A percentile compares a stretch with the other conserved stretches of the same genome.
Conservation (phyloP, 495 filamentous ascomycete genomes). For the Entonaema liquescens region DNA sequence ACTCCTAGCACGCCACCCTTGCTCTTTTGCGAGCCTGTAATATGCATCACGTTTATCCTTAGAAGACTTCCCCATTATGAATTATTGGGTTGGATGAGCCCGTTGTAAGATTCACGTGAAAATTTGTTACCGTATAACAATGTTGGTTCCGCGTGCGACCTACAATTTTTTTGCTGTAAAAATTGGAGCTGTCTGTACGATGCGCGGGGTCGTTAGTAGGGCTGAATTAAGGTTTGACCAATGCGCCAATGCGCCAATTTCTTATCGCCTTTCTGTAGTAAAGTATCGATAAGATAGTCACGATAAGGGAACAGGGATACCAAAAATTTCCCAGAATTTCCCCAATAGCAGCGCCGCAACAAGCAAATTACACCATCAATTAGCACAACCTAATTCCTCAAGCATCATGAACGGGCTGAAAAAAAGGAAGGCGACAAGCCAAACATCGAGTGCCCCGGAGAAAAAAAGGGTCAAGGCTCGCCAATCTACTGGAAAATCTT, state of each 20-base stretch:
- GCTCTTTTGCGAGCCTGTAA: constrained; percentile 96
- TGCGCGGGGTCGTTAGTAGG: constrained; percentile 27
- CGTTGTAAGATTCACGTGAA: neutral
- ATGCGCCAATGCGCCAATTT: constrained; percentile 13
- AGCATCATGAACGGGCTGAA: constrained; percentile 48
- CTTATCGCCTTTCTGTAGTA: neutral
- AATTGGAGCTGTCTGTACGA: neutral
- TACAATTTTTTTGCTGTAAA: constrained; percentile 16
- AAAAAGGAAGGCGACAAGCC: constrained; percentile 56
- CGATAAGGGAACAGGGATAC: constrained; percentile 18
- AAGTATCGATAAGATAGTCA: constrained; percentile 16
- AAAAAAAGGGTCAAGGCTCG: constrained; percentile 62
- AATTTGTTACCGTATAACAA: too few species aligned
- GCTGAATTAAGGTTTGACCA: constrained; percentile 40
- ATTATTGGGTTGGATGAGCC: neutral
- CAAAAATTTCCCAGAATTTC: constrained; percentile 39
- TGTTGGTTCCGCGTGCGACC: constrained; percentile 5
- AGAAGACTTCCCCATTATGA: constrained; percentile 90
- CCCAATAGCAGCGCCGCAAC: neutral
- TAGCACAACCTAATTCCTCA: constrained; percentile 4
- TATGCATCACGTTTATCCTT: constrained; percentile 99
- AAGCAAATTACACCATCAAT: constrained; percentile 1
- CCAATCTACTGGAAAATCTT: constrained; percentile 12
- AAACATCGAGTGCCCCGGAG: constrained; percentile 36
- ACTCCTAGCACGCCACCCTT: constrained; percentile 95